Base-by-base conservation (phyloP, 2,329 filamentous ascomycete species). In the Exophiala spinifera region DNA sequence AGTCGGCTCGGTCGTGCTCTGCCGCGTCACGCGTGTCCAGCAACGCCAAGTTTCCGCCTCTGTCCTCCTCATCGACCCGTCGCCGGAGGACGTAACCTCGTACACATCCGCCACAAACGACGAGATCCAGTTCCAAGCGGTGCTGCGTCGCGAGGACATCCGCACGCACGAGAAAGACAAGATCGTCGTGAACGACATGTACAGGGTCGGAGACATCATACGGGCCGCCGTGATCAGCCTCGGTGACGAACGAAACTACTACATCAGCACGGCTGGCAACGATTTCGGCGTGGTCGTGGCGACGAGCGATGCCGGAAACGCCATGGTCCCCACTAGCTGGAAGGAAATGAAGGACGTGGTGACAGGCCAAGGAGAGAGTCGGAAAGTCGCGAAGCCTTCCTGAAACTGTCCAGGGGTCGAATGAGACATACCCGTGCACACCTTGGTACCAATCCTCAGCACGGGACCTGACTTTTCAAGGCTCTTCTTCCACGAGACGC, bases 101-200 rank as follows among this genome's bases (percentile, higher is more conserved):
- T 62, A 49, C 37, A 72, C 51, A 67, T 72, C 51, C 49, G 70
- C 67, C 47, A 74, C 63, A 48, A 67, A 88, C 63, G 87, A 89
- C 47, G 87, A 91, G 63, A 63, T 76, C 10, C 73, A 74, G 36
- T 95, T 91, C 81, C 87, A 90, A 72, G 91, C 88, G 3, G 76
- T 95, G 58, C 91, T 96, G 56, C 82, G 91, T 15, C 84, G 86
- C 59, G 92, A 97, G 74, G 94, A 99, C 68, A 89, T 99, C 31
- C 81, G 94, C 52, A 90, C 91, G 2, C 96, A 94, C 15, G 94
- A 99, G 75, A 96, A 96, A 74, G 94, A 97, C 69, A 89, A 89
- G 64, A 89, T 96, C 40, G 89, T 88, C 69, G 88, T 97, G 60
- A 86, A 89, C 62, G 91, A 96, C 70, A 89, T 87, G 66, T 97